phyloP scores from a whole-genome alignment of 2,329 filamentous ascomycete genomes.

The Aciculosporium take region DNA sequence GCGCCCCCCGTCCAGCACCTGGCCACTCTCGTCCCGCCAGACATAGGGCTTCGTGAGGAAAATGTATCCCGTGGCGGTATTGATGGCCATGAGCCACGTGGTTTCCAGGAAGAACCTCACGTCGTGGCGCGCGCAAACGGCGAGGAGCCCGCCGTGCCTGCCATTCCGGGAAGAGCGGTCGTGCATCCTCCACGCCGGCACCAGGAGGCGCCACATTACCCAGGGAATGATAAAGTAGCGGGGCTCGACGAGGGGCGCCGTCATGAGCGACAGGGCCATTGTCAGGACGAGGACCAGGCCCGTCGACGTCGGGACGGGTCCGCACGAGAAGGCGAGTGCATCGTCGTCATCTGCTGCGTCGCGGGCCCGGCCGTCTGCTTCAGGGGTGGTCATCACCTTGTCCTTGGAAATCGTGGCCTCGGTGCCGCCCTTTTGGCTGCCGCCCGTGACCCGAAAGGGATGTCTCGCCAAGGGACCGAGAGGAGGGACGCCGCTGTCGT shows the following conservation, averaged over 20 bases:
- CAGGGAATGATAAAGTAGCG: constrained; percentile 93
- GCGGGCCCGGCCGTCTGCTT: constrained; percentile 3
- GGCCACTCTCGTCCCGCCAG: constrained; percentile 44
- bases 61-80: constrained; percentile 51
- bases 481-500: neutral
- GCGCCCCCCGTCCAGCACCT: constrained; percentile 36
- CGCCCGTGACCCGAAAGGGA: constrained; percentile 12
- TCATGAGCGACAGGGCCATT: constrained; percentile 65
- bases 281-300: constrained; percentile 48
- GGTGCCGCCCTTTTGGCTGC: constrained; percentile 6
- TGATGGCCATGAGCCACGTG: constrained; percentile 52
- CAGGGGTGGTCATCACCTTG: neutral
- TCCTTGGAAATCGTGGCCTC: constrained; percentile 6
- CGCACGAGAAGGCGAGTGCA: constrained; percentile 14
- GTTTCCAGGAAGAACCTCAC: constrained; percentile 47
- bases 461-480: constrained; percentile 15
- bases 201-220: constrained; percentile 77
- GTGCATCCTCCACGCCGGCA: constrained; percentile 38
- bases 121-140: constrained; percentile 19
- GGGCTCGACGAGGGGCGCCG: constrained; percentile 85
- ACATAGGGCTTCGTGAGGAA: constrained; percentile 55
- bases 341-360: constrained; percentile 14
- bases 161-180: constrained; percentile 7
- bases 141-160: constrained; percentile 1
- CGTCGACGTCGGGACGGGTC: constrained; percentile 32